Evolutionary conservation across 106 monocot species (phyloP), one percentile per base, ranked within the genome.

Genomic region (Acorus calamus): DNA sequence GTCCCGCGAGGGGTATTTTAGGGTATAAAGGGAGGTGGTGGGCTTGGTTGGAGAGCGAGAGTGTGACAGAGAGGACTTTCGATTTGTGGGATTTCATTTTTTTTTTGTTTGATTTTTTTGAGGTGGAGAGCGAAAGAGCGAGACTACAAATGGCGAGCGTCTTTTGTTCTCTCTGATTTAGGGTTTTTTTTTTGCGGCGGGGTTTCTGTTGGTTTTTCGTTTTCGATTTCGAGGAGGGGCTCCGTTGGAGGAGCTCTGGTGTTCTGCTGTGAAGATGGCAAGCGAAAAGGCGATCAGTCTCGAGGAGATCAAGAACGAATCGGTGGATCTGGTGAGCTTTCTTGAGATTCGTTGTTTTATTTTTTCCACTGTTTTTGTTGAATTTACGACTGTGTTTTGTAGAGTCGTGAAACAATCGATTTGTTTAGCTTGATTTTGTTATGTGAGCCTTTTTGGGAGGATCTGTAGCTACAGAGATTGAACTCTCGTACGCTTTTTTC

Each of bases 301-400:
- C 1, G 92, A 92, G 64, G 81, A 84, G 69, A 81, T 92, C 74
- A 92, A 74, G 81, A 87, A 92, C 61, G 92, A 92, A 67, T 67
- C 67, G 14, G 84, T 92, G 47, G 92, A 92, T 81, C 70, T 92
- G 77, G 92, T 92, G 49, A 79, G 73, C 8, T 28, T 3, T 11
- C 52, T 14, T 4, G 4, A 28, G 43, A 4, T 43, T 6, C 3
- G 41, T 46, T 66, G 7, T 58, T 48, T 11, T 14, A 55, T 48
- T 71, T 53, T n/a, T 61, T 52, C n/a, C 46, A 14, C 56, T 8
- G 47, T 55, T 44, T 46, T 45, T 4, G 8, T 62, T 11, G 8
- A 0, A 3, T 62, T 44, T n/a, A 13, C 13, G 56, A 13, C 28
- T 56, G 3, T 56, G 56, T 56, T 11, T 14, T 2, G 56, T 56